These are phyloP conservation scores for Cladosporium sp. DNA, from an alignment of 2,329 filamentous ascomycete species.

Conservation along the genomic window DNA sequence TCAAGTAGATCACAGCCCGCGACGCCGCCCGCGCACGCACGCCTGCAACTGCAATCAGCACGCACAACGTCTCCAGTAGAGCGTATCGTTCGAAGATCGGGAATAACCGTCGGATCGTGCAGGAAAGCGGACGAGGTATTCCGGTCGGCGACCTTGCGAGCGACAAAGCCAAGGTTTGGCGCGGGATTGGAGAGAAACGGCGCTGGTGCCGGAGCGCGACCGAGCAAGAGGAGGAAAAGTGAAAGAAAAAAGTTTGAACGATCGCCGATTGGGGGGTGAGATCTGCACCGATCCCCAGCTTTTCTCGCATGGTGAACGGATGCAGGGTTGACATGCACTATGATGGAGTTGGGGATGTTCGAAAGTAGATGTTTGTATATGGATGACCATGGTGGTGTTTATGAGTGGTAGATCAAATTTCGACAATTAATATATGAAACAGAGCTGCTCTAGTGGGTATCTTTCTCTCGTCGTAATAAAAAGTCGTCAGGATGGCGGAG, in stretches of 20 bases:
- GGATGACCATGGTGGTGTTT: not conserved
- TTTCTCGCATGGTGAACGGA: not conserved
- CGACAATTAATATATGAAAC: not conserved
- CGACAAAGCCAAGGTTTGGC: not conserved
- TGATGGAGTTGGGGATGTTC: not conserved
- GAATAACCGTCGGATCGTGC: not conserved
- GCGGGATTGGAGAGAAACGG: not conserved
- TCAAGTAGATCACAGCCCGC: not conserved
- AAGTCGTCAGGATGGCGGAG: slow-evolving; percentile 1
- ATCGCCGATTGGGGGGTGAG: slow-evolving; percentile 1
- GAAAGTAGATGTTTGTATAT: not conserved
- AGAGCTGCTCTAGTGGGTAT: slow-evolving; percentile 13
- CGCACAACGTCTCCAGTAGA: slow-evolving; percentile 3
- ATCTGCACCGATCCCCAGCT: slow-evolving; percentile 8
- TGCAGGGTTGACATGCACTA: slow-evolving; percentile 1
- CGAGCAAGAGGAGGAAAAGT: not conserved
- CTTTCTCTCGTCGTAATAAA: slow-evolving; percentile 10
- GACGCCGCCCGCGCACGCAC: no score
- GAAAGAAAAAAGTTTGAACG: not conserved
- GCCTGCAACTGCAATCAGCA: not conserved
- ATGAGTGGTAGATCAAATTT: not conserved
- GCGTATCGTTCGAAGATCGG: slow-evolving; percentile 3
- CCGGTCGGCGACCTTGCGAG: not conserved
- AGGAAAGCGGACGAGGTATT: not conserved
- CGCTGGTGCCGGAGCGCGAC: not conserved